phyloP scores from a whole-genome alignment of 2,329 filamentous ascomycete species.

The Colletotrichum ledebouriae region DNA sequence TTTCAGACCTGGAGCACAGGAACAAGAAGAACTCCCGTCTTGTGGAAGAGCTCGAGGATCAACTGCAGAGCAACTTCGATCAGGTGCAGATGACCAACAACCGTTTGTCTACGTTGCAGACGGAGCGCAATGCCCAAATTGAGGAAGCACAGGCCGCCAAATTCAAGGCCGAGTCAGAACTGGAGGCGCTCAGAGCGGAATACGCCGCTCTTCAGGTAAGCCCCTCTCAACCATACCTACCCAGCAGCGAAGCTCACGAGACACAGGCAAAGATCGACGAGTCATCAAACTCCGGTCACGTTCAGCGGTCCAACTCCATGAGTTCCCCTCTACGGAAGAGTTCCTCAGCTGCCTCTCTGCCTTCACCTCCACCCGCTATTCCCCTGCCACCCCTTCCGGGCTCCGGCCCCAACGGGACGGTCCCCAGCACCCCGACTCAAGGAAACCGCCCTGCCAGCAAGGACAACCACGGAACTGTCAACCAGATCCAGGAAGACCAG shows the following conservation, averaged over 20 bases:
- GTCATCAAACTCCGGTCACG: constrained; percentile 50
- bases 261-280: constrained; percentile 59
- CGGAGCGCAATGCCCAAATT: constrained; percentile 79
- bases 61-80: constrained; percentile 94
- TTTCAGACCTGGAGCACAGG: constrained; percentile 71
- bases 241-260: constrained; percentile 46
- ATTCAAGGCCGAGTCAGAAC: constrained; percentile 73
- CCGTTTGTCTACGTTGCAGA: constrained; percentile 84
- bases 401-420: constrained; percentile 54
- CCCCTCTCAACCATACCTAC: not conserved
- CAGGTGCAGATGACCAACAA: constrained; percentile 89
- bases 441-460: constrained; percentile 83
- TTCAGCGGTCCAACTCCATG: constrained; percentile 71
- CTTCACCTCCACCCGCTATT: constrained; percentile 94
- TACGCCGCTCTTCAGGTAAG: constrained; percentile 83
- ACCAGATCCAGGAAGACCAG: constrained; percentile 92
- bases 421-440: constrained; percentile 64
- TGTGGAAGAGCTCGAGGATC: constrained; percentile 96
- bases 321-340: constrained; percentile 85
- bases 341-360: constrained; percentile 83
- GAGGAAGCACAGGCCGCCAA: constrained; percentile 82
- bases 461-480: constrained; percentile 73
- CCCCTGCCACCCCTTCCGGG: constrained; percentile 92
- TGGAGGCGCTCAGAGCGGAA: constrained; percentile 77
- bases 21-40: constrained; percentile 94